Evolutionary conservation across 2,329 filamentous ascomycete species (phyloP), one percentile per base, ranked within the genome.

Genomic region (Clonostachys rhizophaga): DNA sequence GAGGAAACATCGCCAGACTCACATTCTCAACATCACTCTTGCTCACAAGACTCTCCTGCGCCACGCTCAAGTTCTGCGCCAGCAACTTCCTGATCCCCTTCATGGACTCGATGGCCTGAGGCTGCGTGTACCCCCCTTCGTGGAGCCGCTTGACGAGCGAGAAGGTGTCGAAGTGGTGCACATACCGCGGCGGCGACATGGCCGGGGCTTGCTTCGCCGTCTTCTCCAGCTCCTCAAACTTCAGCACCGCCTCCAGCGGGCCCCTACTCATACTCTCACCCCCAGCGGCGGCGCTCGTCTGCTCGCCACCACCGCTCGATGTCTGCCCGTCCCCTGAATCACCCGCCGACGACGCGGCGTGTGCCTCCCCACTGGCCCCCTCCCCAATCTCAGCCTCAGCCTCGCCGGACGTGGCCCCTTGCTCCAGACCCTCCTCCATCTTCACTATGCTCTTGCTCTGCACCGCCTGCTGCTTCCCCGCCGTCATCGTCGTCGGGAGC

Each of bases 151-250:
- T 86, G 14, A 97, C 94, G 6, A 97, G 79, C 13, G 83, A 85
- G 67, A 94, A 99, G 20, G 86, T 96, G 68, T 99, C 92, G 67
- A 99, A 99, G 69, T 97, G 91, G 69, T 99, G 94, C 34, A 96
- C 84, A 61, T 96, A 95, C 2, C 85, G 87, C 8, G 88, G 81
- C 1, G 89, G 79, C 43, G 82, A 76, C 61, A 87, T 79, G 61
- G 91, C 84, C 5, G 86, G 86, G 18, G 81, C 78, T 43, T 71
- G 59, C 41, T 62, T 60, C 12, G 55, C 55, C n/a, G 58, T 58
- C 42, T 71, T 63, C 8, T 72, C 69, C 5, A 71, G 66, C 13
- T 66, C 56, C n/a, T 48, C 42, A 68, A 76, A 73, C 46, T 71
- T 68, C 34, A 72, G 55, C 6, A 82, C 72, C 3, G 73, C 74